A percentile compares a stretch with the other conserved stretches of the same genome.
Conservation (phyloP, 768 basidiomycete species). For the Lactarius pseudohatsudake region DNA sequence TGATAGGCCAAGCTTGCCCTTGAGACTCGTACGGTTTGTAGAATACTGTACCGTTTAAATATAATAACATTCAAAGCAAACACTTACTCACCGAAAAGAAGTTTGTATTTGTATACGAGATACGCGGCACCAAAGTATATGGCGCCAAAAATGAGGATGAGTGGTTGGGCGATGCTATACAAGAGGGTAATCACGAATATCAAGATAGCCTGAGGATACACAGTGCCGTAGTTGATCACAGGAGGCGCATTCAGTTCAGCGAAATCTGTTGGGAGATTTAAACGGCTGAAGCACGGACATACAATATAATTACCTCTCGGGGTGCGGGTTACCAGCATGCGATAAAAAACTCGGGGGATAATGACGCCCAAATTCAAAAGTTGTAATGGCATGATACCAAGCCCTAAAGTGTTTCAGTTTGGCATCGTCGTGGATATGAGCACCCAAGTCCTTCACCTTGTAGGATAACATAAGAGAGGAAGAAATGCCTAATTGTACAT, state of each 20-base stretch:
- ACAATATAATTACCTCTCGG: slow-evolving; percentile 65
- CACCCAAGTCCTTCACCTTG: slow-evolving; percentile 51
- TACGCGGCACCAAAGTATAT: slow-evolving; percentile 96
- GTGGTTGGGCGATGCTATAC: slow-evolving; percentile 94
- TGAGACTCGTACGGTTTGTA: slow-evolving; percentile 98
- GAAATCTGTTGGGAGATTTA: slow-evolving; percentile 57
- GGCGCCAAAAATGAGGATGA: slow-evolving; percentile 93
- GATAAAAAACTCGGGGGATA: slow-evolving; percentile 72
- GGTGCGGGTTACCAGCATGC: slow-evolving; percentile 79
- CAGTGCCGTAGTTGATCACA: slow-evolving; percentile 96
- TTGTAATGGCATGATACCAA: slow-evolving; percentile 96
- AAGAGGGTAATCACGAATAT: slow-evolving; percentile 94
- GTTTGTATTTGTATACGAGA: slow-evolving; percentile 97
- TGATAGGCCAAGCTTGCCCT: slow-evolving; percentile 97
- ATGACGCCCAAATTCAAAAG: slow-evolving; percentile 89
- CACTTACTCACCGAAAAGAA: slow-evolving; percentile 76
- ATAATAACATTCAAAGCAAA: slow-evolving; percentile 1
- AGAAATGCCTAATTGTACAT: slow-evolving; percentile 59
- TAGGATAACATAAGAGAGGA: slow-evolving; percentile 79
- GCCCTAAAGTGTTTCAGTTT: slow-evolving; percentile 44
- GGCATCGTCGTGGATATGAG: not conserved
- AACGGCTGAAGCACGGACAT: slow-evolving; percentile 7
- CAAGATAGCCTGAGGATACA: slow-evolving; percentile 95
- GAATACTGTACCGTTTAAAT: slow-evolving; percentile 61
- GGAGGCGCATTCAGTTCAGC: slow-evolving; percentile 97